Evolutionary conservation across 257 asterid genomes (phyloP), one percentile per base, ranked within the genome.

Genomic region (Solanum piurae): DNA sequence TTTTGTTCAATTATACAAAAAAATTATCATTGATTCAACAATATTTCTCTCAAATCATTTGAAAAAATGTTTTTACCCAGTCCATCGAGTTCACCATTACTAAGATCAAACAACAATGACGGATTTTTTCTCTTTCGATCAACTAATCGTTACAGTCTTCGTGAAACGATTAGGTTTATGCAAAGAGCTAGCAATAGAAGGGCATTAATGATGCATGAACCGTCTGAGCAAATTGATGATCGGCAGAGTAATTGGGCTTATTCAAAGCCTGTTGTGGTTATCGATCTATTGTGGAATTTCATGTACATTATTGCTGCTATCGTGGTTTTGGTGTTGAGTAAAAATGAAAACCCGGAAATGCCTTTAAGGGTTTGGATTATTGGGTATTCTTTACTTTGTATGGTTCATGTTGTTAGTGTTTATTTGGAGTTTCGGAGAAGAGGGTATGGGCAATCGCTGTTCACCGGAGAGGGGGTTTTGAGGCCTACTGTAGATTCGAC

Each of bases 221-320:
- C 98, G 36, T 95, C 98, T 21, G 89, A 94, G n/a, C 93, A 92
- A 89, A 89, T 92, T 87, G 95, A 93, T 14, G 95, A 93, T 21
- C 91, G 93, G 44, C 95, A 92, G 69, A 90, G 91, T 91, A 95
- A 92, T 87, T 94, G 96, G 98, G 96, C 95, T 12, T 92, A 94
- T 85, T 94, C 98, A 46, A 93, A 92, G 86, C 96, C 98, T 9
- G 90, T 94, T 86, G 96, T 94, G 52, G 82, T 92, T 3, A 75
- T 94, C 44, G 98, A 94, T 93, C 88, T 94, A 66, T 55, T 92
- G 1, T 94, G 96, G 98, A 93, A 94, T 91, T 91, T 93, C 21
- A 92, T 92, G 29, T 94, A 93, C 87, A 92, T 94, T 1, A 62
- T 89, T 37, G 94, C 92, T 33, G 92, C 98, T 49, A 52, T 91